Percentiles rank a stretch among this genome's conserved stretches.
phyloP scores from a whole-genome alignment of 2,329 filamentous ascomycete genomes.

The Cephalotrichum gorgonifer region DNA sequence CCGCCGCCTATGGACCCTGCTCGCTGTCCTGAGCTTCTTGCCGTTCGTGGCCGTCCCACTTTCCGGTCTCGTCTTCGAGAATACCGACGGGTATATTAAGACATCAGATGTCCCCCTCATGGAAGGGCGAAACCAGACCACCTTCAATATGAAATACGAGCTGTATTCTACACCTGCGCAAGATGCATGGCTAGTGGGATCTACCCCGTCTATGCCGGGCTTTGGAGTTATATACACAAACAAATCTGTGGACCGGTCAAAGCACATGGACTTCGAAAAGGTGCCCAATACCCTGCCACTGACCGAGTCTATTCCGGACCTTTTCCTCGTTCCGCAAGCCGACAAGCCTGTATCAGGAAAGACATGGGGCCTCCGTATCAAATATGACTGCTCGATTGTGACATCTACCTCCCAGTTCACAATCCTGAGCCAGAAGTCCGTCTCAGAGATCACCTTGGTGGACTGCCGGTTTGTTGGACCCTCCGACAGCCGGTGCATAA shows the following conservation, averaged over 20 bases:
- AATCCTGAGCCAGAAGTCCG: constrained; percentile 6
- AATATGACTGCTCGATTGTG: constrained; percentile 9
- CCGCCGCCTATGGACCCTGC: constrained; percentile 7
- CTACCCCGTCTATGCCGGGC: constrained; percentile 5
- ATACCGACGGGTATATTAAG: constrained; percentile 9
- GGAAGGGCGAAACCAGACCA: constrained; percentile 1
- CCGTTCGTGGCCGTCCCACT: constrained; percentile 9
- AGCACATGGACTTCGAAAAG: background rate
- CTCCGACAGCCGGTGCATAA: background rate
- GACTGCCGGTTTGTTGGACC: background rate
- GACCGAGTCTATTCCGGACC: constrained; percentile 2
- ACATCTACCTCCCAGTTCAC: constrained; percentile 6
- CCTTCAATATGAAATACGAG: background rate
- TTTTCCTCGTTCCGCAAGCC: constrained; percentile 10
- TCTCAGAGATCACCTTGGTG: background rate
- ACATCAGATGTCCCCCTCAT: background rate
- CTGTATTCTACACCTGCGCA: background rate
- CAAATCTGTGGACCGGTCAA: background rate
- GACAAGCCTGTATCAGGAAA: constrained; percentile 5
- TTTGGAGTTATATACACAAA: constrained; percentile 8
- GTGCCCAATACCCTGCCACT: constrained; percentile 7
- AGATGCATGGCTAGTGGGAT: constrained; percentile 5
- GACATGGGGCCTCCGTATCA: constrained; percentile 8
- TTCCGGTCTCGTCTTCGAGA: constrained; percentile 8
- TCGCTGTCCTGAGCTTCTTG: constrained; percentile 6